A percentile compares a stretch with the other conserved stretches of the same genome.
Evolutionary conservation across 805 yeast species (phyloP).

Genomic region (Candida adriatica): DNA sequence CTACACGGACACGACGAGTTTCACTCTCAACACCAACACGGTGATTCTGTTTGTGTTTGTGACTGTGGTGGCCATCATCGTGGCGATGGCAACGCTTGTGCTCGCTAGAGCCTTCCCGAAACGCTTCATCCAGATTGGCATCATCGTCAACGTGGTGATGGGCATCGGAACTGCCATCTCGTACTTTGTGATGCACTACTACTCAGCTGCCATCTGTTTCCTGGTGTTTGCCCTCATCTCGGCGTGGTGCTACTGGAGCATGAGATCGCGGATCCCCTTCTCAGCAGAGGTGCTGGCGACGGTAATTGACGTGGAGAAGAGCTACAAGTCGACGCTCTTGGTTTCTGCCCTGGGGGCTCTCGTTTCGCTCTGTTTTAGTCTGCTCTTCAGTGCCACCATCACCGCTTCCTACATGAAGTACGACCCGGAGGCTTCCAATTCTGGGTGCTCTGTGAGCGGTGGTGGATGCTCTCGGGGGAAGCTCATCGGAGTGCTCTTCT

Average conservation of each 20-base stretch:
- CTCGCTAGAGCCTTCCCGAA: slow-evolving; percentile 62
- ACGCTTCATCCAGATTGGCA: slow-evolving; percentile 60
- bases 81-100: slow-evolving; percentile 48
- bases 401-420: slow-evolving; percentile 75
- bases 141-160: slow-evolving; percentile 56
- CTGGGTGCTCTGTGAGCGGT: slow-evolving; percentile 44
- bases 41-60: slow-evolving; percentile 63
- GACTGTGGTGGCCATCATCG: slow-evolving; percentile 49
- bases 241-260: slow-evolving; percentile 67
- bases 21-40: slow-evolving; percentile 70
- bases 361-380: slow-evolving; percentile 54
- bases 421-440: slow-evolving; percentile 46
- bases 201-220: slow-evolving; percentile 76
- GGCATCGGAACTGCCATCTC: slow-evolving; percentile 74
- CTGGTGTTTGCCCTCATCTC: slow-evolving; percentile 56
- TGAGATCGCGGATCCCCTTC: slow-evolving; percentile 65
- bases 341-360: slow-evolving; percentile 56
- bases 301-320: slow-evolving; percentile 70
- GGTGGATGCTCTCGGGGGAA: slow-evolving; percentile 53
- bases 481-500: slow-evolving; percentile 63
- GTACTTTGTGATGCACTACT: slow-evolving; percentile 60
- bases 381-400: slow-evolving; percentile 58
- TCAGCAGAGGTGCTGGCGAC: slow-evolving; percentile 63
- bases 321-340: slow-evolving; percentile 61
- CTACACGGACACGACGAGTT: slow-evolving; percentile 43